phyloP scores from a whole-genome alignment of 768 basidiomycete genomes.

The Termitomyces heimii region DNA sequence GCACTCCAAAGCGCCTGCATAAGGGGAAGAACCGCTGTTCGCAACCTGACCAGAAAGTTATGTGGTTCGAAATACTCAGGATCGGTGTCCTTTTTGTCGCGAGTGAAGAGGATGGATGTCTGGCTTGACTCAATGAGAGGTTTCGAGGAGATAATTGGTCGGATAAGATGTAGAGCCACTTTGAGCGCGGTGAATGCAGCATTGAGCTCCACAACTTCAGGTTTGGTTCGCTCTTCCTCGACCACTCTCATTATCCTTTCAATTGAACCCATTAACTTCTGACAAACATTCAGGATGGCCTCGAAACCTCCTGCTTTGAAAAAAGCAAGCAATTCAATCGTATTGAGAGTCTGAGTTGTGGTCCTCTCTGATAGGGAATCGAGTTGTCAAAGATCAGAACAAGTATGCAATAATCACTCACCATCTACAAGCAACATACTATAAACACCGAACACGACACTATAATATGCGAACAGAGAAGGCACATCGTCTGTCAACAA shows the following conservation, averaged over 20 bases:
- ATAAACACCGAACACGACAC: slow-evolving; percentile 40
- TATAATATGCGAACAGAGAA: slow-evolving; percentile 39
- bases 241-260: slow-evolving; percentile 41
- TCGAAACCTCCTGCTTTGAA: slow-evolving; percentile 67
- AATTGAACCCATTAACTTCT: slow-evolving; percentile 49
- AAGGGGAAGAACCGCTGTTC: slow-evolving; percentile 63
- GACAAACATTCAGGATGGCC: slow-evolving; percentile 54
- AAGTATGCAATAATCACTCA: slow-evolving; percentile 15
- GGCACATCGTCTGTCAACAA: slow-evolving; percentile 20
- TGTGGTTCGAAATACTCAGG: slow-evolving; percentile 78
- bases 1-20: slow-evolving; percentile 74
- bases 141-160: slow-evolving; percentile 72
- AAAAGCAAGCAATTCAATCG: slow-evolving; percentile 74
- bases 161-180: slow-evolving; percentile 71
- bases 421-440: slow-evolving; percentile 44
- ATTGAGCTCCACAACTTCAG: slow-evolving; percentile 56
- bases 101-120: slow-evolving; percentile 61
- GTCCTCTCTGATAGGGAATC: slow-evolving; percentile 56
- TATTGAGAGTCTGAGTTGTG: slow-evolving; percentile 69
- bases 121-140: slow-evolving; percentile 83
- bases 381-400: slow-evolving; percentile 6
- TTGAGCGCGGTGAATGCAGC: slow-evolving; percentile 81
- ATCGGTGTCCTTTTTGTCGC: slow-evolving; percentile 77
- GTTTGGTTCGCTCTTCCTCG: slow-evolving; percentile 52
- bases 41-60: slow-evolving; percentile 80